Base-by-base conservation (phyloP, 1,284 basidiomycete species). In the Ustanciosporium gigantosporum region DNA sequence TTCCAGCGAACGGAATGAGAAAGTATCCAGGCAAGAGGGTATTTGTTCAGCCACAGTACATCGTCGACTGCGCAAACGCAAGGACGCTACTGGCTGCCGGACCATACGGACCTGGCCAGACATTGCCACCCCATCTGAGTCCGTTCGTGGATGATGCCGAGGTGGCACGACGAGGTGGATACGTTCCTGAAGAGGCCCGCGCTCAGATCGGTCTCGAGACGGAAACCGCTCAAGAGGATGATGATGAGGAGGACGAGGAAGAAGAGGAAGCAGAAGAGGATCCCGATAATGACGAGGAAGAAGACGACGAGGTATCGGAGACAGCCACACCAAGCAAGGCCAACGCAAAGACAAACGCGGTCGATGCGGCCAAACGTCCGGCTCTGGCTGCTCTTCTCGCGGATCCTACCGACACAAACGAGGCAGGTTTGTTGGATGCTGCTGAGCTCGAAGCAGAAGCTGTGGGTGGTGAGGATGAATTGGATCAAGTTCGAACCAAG, bases 31-130 rank as follows among this genome's bases (percentile, higher is more conserved):
- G 67, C 36, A 85, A 86, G 76, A 84, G 93, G 68, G 90, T 90
- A 69, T 91, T 89, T 79, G 84, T 98, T 8, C 95, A 98, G 79
- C 95, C 95, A 15, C 95, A 98, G 79, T 98, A 95, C 94, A 85
- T 97, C 22, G 89, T 93, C 25, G 95, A 99, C 79, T 95, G 89
- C 76, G 87, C 95, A 74, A 98, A 98, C 79, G 84, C 87, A 19
- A 85, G 87, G 16, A 90, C 84, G 77, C 83, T 96, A 46, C 82
- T 97, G 25, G 83, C 91, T 1, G 89, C 93, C 68, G 92, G 88
- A 49, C 82, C 85, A 37, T 98, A 98, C 77, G 84, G 82, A 9
- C 92, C 92, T 66, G 95, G 93, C 2, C 85, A 86, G 68, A 85
- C 85, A 2, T 84, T 98, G 35, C 95, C 95, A 5, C 93, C 95